Evolutionary conservation across 345 rosid genomes (phyloP).

Genomic region (Raphanus raphanistrum): DNA sequence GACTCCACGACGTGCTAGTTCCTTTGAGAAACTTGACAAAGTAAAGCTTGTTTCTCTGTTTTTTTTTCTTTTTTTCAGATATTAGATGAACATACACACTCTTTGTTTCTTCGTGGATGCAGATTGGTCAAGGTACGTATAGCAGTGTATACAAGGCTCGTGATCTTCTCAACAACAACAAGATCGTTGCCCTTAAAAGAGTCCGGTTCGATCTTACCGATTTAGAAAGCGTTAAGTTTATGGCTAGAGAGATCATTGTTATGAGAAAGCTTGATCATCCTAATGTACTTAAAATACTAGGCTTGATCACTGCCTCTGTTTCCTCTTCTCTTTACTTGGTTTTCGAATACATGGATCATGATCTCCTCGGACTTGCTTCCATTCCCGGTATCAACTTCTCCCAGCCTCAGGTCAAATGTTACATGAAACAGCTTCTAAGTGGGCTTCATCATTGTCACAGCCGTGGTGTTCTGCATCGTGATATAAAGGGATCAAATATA

Average conservation of each 20-base stretch:
- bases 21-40: constrained; percentile 83
- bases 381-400: constrained; percentile 75
- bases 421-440: constrained; percentile 88
- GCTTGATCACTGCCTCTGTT: constrained; percentile 74
- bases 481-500: constrained; percentile 94
- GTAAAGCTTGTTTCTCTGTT: constrained; percentile 46
- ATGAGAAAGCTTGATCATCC: constrained; percentile 90
- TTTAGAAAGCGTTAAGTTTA: constrained; percentile 80
- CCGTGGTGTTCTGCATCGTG: constrained; percentile 81
- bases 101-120: constrained; percentile 12
- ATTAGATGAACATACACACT: not conserved
- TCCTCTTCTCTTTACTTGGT: constrained; percentile 82
- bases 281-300: constrained; percentile 81
- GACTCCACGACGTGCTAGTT: constrained; percentile 76
- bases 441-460: constrained; percentile 96
- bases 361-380: constrained; percentile 85
- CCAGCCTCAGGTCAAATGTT: constrained; percentile 95
- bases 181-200: constrained; percentile 78
- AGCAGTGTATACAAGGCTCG: constrained; percentile 89
- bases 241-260: constrained; percentile 85
- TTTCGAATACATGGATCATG: constrained; percentile 98
- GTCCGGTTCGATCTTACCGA: constrained; percentile 82
- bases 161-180: constrained; percentile 57
- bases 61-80: not conserved
- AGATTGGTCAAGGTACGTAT: constrained; percentile 99